Base-by-base conservation (phyloP, 805 yeast species). In the Candida schatavii region DNA sequence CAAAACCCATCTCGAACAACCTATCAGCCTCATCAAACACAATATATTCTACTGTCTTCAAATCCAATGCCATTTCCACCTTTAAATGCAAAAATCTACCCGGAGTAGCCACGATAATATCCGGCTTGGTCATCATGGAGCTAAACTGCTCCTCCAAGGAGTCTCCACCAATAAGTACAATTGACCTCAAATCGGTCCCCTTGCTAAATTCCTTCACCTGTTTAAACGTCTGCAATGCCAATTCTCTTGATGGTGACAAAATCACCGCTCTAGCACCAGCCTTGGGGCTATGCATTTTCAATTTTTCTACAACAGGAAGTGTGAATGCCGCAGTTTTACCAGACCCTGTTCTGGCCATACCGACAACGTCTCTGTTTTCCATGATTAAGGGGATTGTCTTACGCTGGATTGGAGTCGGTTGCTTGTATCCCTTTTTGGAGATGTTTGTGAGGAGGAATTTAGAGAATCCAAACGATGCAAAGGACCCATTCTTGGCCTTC, bases 331-430 rank as follows among this genome's bases (percentile, higher is more conserved):
- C 99, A 0, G 99, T 93, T 60, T 93, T 93, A 74, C 99, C 99
- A 20, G 96, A 87, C 55, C 99, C 99, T 0, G 99, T 93, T 57
- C 99, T 78, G 13, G 99, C 99, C 99, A 93, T 93, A 59, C 97
- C 99, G 13, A 93, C 99, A 32, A 93, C 95, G 66, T 93, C 99
- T 57, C 95, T 75, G 42, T 81, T 85, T 36, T 85, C 88, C 69
- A 93, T 70, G 45, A 93, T 83, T 42, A 89, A 71, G 0, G 99
- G 99, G 44, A 93, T 87, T 2, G 99, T 84, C 59, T 91, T 93
- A 49, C 99, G 76, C 67, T 93, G 99, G 62, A 93, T 93, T 1
- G 99, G 99, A 0, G 99, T 93, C 11, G 99, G 99, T 50, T 85
- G 93, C 50, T 80, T 84, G 68, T 81, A 93, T 0, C 99, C 99